Evolutionary conservation across 2,329 filamentous ascomycete genomes (phyloP), one percentile per base, ranked within the genome.

Genomic region (Colletotrichum cordylinicola): DNA sequence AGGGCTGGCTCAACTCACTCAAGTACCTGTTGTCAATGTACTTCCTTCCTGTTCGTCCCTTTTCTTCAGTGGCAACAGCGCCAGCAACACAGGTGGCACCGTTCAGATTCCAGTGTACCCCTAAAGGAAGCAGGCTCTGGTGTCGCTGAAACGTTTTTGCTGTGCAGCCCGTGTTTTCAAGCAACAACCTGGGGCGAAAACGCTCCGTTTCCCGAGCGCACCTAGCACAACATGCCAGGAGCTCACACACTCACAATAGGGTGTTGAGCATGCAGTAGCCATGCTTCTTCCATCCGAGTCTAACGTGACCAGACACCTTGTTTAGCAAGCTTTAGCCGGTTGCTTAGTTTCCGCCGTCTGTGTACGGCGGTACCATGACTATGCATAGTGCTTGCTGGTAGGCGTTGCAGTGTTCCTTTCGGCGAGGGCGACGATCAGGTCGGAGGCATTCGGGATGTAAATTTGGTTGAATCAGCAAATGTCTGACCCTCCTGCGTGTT

Each of bases 1-100:
- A 48, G 43, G 21, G 21, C 33, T 43, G 10, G 31, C 21, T 43
- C 18, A 43, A n/a, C 39, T n/a, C 39, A n/a, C 0, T 0, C 37
- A 58, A 58, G 55, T 29, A 58, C 56, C 37, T 35, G 16, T 24
- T 61, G 58, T 35, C 61, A 2, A 15, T 24, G 33, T 39, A 24
- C 21, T 35, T 21, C 2, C 12, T 56, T 31, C 13, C 37, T 48
- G 61, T 72, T 67, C 62, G 9, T 67, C 55, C 10, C 24, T 69
- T 56, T 70, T 39, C 56, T 67, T 62, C 55, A 75, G 73, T 72
- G 69, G 73, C 73, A 62, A 75, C 35, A 61, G 48, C 29, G 66
- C 55, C 55, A 58, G 24, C 55, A 58, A 29, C 55, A 56, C 29
- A 66, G 62, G 27, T 37, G 7, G 55, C 35, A 58, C 61, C 16